Percentiles rank a stretch among this genome's conserved stretches.
Conservation (phyloP, 1,284 basidiomycete species). For the Trametes sp. region DNA sequence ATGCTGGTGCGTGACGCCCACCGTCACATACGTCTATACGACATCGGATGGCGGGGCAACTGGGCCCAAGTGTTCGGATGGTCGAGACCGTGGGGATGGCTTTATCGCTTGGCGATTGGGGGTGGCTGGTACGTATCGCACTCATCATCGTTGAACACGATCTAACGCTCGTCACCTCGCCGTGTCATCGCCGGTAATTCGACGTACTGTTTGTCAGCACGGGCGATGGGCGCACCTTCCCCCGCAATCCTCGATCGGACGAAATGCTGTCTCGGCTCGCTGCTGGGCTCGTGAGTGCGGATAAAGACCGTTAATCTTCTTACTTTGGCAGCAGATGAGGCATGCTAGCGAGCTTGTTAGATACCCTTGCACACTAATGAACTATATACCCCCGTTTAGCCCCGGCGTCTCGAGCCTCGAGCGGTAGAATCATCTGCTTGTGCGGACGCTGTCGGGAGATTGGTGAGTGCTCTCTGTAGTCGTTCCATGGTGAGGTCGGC, state of each 20-base stretch:
- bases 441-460: no score
- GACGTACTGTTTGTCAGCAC: conserved; percentile 46
- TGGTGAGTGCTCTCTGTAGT: conserved; percentile 6
- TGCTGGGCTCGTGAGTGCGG: conserved; percentile 60
- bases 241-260: conserved; percentile 69
- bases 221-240: conserved; percentile 73
- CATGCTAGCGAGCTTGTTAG: not conserved
- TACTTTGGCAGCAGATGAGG: not conserved
- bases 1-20: conserved; percentile 73
- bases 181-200: not conserved
- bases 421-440: not conserved
- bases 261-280: conserved; percentile 69
- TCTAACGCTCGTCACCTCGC: not conserved
- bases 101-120: conserved; percentile 61
- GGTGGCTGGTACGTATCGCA: conserved; percentile 62
- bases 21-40: conserved; percentile 71
- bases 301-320: conserved; percentile 48
- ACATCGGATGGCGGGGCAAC: conserved; percentile 80
- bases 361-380: conserved; percentile 19
- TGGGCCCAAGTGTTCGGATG: conserved; percentile 73
- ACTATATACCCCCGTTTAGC: conserved; percentile 18
- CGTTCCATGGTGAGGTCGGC: not conserved
- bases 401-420: not conserved
- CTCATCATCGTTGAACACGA: not conserved
- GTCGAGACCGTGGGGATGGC: conserved; percentile 57